Evolutionary conservation across 2,329 filamentous ascomycete species (phyloP), one percentile per base, ranked within the genome.

Genomic region (Claviceps arundinis): DNA sequence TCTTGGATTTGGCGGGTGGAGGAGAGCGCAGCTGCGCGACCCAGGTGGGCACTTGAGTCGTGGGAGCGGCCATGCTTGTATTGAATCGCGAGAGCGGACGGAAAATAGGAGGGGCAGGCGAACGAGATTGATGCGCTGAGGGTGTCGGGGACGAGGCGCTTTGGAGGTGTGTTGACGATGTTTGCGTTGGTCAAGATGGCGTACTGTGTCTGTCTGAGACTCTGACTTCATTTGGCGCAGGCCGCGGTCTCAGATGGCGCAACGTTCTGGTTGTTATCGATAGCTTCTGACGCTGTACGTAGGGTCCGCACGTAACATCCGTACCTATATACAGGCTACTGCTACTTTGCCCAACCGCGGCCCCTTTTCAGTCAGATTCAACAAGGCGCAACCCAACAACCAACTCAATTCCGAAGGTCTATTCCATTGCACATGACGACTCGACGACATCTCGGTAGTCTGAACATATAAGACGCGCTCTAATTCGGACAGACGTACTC

Each of bases 21-120:
- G 87, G 79, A 45, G 80, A 80, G 64, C 84, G 83, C 59, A 97
- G 78, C 62, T 94, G 84, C 57, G 83, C 69, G 37, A 91, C 87
- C 93, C 93, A 98, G 75, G 78, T 74, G 37, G 90, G 90, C 14
- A 59, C 55, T 47, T 43, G 72, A 70, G 65, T 54, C 52, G 63
- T 59, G 54, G 65, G 63, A 54, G 68, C 64, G 50, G 60, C 54
- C 63, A 63, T 63, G 22, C 3, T 46, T 6, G 8, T 38, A 4
- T 19, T 30, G 37, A 37, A 34, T 17, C 13, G 19, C 6, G n/a
- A 34, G 43, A 43, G 16, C 8, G 13, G 9, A 11, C 9, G n/a
- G n/a, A 5, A 17, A 34, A 34, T 34, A 11, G 30, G 30, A 5
- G 9, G 43, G 9, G 24, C 26, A 44, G 22, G 4, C n/a, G 43